phyloP scores from a whole-genome alignment of 208 protist genomes.

The Polymyxa betae region DNA sequence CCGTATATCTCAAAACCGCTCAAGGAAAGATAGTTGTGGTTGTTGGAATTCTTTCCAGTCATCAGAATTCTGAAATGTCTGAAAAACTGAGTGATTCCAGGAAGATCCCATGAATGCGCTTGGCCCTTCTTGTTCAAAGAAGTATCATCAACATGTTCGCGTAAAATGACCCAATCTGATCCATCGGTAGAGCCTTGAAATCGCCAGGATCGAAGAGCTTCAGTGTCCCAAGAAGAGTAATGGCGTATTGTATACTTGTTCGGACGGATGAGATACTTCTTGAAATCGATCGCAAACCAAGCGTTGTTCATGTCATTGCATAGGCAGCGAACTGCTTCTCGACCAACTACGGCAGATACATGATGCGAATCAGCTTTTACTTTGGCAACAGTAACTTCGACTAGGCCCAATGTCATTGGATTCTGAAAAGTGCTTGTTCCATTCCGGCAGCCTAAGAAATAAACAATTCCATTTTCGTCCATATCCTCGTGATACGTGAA shows the following conservation, averaged over 20 bases:
- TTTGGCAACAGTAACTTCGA: slow-evolving; percentile 17
- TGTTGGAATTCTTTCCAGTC: slow-evolving; percentile 69
- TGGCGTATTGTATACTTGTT: slow-evolving; percentile 67
- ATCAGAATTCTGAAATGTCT: slow-evolving; percentile 66
- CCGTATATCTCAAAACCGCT: slow-evolving; percentile 67
- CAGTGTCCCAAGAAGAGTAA: slow-evolving; percentile 61
- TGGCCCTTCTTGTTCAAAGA: slow-evolving; percentile 56
- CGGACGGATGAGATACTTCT: slow-evolving; percentile 53
- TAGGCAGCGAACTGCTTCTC: background rate
- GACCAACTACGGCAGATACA: slow-evolving; percentile 6
- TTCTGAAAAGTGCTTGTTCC: slow-evolving; percentile 10
- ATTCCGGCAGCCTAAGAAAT: slow-evolving; percentile 61
- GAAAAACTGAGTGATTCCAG: slow-evolving; percentile 55
- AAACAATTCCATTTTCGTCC: slow-evolving; percentile 67
- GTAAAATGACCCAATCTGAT: slow-evolving; percentile 61
- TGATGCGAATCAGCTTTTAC: slow-evolving; percentile 56
- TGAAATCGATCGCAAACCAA: slow-evolving; percentile 69
- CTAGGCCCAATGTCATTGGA: background rate
- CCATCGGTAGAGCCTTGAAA: slow-evolving; percentile 67
- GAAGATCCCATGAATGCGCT: slow-evolving; percentile 60
- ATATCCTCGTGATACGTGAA: slow-evolving; percentile 65
- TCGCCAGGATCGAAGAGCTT: slow-evolving; percentile 65
- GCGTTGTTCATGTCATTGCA: slow-evolving; percentile 55
- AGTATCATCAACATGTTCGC: slow-evolving; percentile 64
- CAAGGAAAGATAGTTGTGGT: slow-evolving; percentile 65